Conservation (phyloP, 108 stramenopile genomes). For the Nitzschia inconspicua region DNA sequence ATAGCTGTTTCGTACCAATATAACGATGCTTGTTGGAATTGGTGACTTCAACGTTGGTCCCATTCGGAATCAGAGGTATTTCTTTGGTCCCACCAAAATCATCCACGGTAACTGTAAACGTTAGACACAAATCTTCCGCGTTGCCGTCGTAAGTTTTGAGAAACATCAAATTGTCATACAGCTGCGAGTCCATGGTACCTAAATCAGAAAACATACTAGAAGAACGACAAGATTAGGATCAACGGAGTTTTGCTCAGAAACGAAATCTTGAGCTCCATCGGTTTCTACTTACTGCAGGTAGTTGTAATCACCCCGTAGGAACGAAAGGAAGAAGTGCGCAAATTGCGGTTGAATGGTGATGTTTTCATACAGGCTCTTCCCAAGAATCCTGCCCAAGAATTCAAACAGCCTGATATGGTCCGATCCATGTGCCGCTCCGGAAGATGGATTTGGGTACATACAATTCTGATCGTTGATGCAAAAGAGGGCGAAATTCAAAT, state of each 20-base stretch:
- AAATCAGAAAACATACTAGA: conserved; percentile 85
- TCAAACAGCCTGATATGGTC: conserved; percentile 85
- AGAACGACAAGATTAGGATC: neutral
- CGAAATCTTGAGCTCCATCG: neutral
- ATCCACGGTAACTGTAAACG: conserved; percentile 89
- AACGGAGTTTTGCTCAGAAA: neutral
- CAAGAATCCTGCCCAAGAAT: conserved; percentile 92
- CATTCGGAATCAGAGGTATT: conserved; percentile 88
- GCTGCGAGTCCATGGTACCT: conserved; percentile 84
- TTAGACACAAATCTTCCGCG: conserved; percentile 88
- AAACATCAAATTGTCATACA: conserved; percentile 95
- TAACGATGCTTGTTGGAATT: conserved; percentile 75
- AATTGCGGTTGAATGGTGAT: conserved; percentile 96
- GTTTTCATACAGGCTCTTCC: conserved; percentile 86
- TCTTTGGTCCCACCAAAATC: conserved; percentile 79
- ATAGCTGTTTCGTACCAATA: conserved; percentile 28
- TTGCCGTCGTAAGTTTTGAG: conserved; percentile 93
- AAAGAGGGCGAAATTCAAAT: conserved; percentile 91
- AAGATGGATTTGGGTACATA: conserved; percentile 93
- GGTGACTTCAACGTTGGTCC: conserved; percentile 83
- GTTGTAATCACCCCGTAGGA: conserved; percentile 90
- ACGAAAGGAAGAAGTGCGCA: conserved; percentile 94
- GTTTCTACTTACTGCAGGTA: conserved; percentile 72
- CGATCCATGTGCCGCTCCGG: conserved; percentile 63
- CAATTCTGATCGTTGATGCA: conserved; percentile 68